A percentile compares a stretch with the other conserved stretches of the same genome.
These are phyloP conservation scores for Pyrenophora seminiperda DNA, from an alignment of 2,329 filamentous ascomycete genomes.

Conservation along the genomic window DNA sequence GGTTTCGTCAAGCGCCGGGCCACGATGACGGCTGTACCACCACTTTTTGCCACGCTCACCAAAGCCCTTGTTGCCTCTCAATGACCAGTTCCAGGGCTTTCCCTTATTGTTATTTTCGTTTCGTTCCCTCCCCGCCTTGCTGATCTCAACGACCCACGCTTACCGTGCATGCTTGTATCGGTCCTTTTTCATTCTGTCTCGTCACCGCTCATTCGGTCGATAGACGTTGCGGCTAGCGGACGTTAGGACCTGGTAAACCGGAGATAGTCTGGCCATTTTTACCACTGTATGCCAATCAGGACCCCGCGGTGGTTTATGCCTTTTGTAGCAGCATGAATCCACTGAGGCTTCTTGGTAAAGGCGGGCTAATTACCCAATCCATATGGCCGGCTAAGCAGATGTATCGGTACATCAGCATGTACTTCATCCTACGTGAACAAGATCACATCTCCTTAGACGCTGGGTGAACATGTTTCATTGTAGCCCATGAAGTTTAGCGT, in stretches of 20 bases:
- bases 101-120: slow-evolving; percentile 23
- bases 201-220: slow-evolving; percentile 32
- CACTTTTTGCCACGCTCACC: slow-evolving; percentile 5
- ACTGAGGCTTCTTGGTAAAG: slow-evolving; percentile 6
- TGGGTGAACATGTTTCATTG: slow-evolving; percentile 1
- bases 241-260: slow-evolving; percentile 14
- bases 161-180: slow-evolving; percentile 26
- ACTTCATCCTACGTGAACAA: slow-evolving; percentile 1
- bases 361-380: slow-evolving; percentile 5
- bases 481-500: slow-evolving; percentile 5
- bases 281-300: slow-evolving; percentile 10
- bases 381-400: not conserved
- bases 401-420: not conserved
- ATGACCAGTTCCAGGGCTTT: slow-evolving; percentile 6
- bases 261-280: slow-evolving; percentile 8
- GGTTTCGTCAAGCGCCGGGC: slow-evolving; percentile 21
- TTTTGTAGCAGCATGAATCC: slow-evolving; percentile 7
- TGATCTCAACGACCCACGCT: slow-evolving; percentile 17
- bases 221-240: slow-evolving; percentile 17
- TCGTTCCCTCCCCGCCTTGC: slow-evolving; percentile 18
- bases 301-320: slow-evolving; percentile 2
- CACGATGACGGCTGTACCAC: slow-evolving; percentile 5
- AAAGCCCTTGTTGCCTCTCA: slow-evolving; percentile 1
- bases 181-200: slow-evolving; percentile 29
- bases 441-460: slow-evolving; percentile 2